Conservation (phyloP, 1,139 yeast genomes). For the Geotrichum klebahnii region DNA sequence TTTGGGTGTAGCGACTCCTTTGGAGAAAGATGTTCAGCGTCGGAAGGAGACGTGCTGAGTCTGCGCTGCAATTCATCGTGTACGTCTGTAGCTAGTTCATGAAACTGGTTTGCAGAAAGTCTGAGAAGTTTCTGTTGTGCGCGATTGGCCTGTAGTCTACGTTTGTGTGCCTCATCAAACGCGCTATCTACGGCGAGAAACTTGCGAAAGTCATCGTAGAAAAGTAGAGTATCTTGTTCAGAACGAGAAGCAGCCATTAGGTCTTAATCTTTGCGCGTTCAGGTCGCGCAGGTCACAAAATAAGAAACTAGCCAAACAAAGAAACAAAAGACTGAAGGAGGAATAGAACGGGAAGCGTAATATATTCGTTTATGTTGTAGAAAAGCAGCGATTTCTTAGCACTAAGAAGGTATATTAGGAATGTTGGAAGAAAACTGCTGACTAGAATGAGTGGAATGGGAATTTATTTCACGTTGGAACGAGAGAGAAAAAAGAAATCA, state of each 20-base stretch:
- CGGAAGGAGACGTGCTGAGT: slow-evolving; percentile 40
- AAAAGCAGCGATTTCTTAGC: too few species aligned
- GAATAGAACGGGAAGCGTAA: too few species aligned
- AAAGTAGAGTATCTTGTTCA: slow-evolving; percentile 9
- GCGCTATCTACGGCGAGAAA: slow-evolving; percentile 21
- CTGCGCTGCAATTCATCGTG: slow-evolving; percentile 84
- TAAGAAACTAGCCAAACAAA: too few species aligned
- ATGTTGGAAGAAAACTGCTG: too few species aligned
- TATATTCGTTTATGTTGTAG: too few species aligned
- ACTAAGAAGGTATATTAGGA: too few species aligned
- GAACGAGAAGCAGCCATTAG: background rate
- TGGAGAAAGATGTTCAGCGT: slow-evolving; percentile 64
- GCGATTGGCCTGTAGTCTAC: slow-evolving; percentile 43
- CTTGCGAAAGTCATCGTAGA: slow-evolving; percentile 17
- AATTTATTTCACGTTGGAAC: too few species aligned
- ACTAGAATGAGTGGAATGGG: too few species aligned
- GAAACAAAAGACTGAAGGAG: too few species aligned
- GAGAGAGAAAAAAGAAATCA: too few species aligned
- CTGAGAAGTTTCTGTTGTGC: slow-evolving; percentile 83
- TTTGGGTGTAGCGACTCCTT: slow-evolving; percentile 81
- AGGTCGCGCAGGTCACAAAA: too few species aligned
- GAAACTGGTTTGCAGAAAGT: slow-evolving; percentile 77
- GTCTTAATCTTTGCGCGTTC: too few species aligned
- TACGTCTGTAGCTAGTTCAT: slow-evolving; percentile 87
- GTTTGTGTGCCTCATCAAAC: slow-evolving; percentile 18